Evolutionary conservation across 2,329 filamentous ascomycete species (phyloP), one percentile per base, ranked within the genome.

Genomic region (Pseudogymnoascus sp.): DNA sequence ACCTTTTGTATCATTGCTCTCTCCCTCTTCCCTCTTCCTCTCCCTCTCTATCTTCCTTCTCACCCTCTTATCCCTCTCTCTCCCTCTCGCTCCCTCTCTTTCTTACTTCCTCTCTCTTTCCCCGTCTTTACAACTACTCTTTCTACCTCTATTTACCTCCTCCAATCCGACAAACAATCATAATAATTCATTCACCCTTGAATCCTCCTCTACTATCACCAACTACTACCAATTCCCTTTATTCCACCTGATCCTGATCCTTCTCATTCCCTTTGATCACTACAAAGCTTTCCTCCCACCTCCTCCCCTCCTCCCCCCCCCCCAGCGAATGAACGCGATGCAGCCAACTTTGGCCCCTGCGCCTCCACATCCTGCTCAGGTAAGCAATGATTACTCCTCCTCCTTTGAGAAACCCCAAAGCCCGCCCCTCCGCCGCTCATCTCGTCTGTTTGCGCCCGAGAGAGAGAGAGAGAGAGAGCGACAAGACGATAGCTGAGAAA

Each of bases 331-430:
- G 56, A 60, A 62, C 42, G 35, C 62, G 42, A 63, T 63, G 59
- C 62, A 61, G 62, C 62, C 62, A 3, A 40, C 56, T 10, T 31
- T 63, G 62, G 62, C 62, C 59, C 62, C 62, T 28, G 59, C 59
- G 23, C 62, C 62, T 31, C 59, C 59, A 28, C 50, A 63, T 62
- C 35, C 21, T 62, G 62, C 62, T 62, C 62, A 63, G 62, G 62
- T 63, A 62, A 63, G 62, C 62, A 60, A 10, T 50, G 25, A n/a
- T 62, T 59, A 53, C 23, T 50, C 18, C 50, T 40, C 21, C 14
- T 63, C 53, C 14, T 61, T 47, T 61, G 25, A 62, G 25, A 21
- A 42, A 5, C 16, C n/a, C 25, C 21, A 37, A 61, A 21, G 8
- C 16, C 50, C 31, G 23, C 53, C 5, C 31, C 62, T 28, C 50